Evolutionary conservation across 139 green algal genomes (phyloP), one percentile per base, ranked within the genome.

Genomic region (Chlamydomonas schloesseri): DNA sequence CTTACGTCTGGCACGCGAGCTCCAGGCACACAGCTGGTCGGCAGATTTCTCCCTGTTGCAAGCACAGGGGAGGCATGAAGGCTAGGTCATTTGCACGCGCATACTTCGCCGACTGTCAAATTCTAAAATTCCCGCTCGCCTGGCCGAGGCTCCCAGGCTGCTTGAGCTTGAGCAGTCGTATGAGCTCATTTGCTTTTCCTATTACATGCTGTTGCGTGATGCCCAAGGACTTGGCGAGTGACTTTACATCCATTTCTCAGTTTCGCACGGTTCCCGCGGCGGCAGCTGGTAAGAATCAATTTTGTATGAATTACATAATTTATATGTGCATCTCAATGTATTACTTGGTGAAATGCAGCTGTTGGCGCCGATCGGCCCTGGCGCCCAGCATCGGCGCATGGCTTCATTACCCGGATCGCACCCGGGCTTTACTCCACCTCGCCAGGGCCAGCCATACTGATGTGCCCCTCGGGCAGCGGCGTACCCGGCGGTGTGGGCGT

Each of bases 31-130:
- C 79, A 0, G 67, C 79, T 36, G 79, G 79, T 42, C 79, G 37
- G 23, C 79, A 85, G 28, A 85, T 85, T 24, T 85, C 79, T 0
- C 79, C 79, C 79, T 85, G 65, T 50, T n/a, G n/a, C n/a, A n/a
- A n/a, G n/a, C n/a, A n/a, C n/a, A n/a, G n/a, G n/a, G n/a, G n/a
- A n/a, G n/a, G n/a, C n/a, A n/a, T n/a, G n/a, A n/a, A n/a, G n/a
- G n/a, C n/a, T n/a, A n/a, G n/a, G n/a, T n/a, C n/a, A n/a, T n/a
- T n/a, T n/a, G n/a, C n/a, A n/a, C n/a, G 13, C 13, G 4, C 10
- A 50, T 13, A 50, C 42, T 50, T 50, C 42, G 42, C 42, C 42
- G 42, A 50, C 42, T 50, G 42, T 50, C 42, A 50, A 50, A 50
- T 50, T 36, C 13, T 3, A 1, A 20, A 36, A 37, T n/a, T 13